These are phyloP conservation scores for Bidens hawaiensis DNA, from an alignment of 140 eudicot genomes.

Conservation along the genomic window DNA sequence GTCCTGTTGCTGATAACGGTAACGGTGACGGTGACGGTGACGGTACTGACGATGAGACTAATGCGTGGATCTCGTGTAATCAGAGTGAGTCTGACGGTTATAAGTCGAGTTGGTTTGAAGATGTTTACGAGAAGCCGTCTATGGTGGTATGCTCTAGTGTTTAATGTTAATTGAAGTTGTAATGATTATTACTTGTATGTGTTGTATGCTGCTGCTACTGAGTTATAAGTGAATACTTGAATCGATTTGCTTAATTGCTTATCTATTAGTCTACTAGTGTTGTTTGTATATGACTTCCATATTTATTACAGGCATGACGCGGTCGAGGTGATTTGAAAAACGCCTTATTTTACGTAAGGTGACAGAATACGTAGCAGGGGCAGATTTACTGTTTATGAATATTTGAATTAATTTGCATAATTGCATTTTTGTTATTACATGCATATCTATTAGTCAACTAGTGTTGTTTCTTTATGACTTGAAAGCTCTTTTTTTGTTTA, in stretches of 20 bases:
- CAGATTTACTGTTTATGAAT: too few species aligned
- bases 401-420: too few species aligned
- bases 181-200: not conserved
- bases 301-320: too few species aligned
- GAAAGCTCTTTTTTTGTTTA: too few species aligned
- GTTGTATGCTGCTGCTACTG: not conserved
- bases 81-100: not conserved
- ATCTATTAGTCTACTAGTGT: not conserved
- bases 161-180: not conserved
- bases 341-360: too few species aligned
- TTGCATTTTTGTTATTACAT: too few species aligned
- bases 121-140: conserved; percentile 20
- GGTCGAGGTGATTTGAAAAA: too few species aligned
- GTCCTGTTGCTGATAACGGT: conserved; percentile 18
- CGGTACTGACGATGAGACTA: conserved; percentile 24
- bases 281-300: too few species aligned
- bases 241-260: too few species aligned
- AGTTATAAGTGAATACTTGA: not conserved
- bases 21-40: too few species aligned
- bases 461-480: not conserved
- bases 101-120: conserved; percentile 28
- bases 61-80: conserved; percentile 30
- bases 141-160: conserved; percentile 23
- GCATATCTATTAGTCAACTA: too few species aligned
- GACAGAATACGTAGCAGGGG: too few species aligned